Percentiles rank a stretch among this genome's conserved stretches.
Conservation (phyloP, 768 basidiomycete genomes). For the Russula dissimulans region DNA sequence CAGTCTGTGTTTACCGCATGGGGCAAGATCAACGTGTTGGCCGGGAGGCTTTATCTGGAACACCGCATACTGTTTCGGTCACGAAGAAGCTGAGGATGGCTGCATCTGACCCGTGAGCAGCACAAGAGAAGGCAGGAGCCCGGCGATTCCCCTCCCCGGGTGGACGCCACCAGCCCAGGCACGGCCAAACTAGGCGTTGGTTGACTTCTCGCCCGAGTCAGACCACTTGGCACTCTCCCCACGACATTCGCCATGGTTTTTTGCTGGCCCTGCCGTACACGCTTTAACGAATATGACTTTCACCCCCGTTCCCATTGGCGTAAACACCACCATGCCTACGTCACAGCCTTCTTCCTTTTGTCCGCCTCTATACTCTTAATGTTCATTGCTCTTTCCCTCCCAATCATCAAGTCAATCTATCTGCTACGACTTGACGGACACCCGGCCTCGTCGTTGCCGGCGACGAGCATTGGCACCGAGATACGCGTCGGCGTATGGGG, state of each 20-base stretch:
- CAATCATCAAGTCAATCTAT: constrained; percentile 65
- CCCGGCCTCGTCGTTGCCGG: constrained; percentile 24
- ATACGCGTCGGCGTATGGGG: constrained; percentile 81
- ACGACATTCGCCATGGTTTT: not conserved
- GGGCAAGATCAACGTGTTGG: too few species aligned
- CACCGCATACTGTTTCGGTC: too few species aligned
- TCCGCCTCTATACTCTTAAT: constrained; percentile 63
- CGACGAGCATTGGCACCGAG: constrained; percentile 46
- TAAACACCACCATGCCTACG: constrained; percentile 39
- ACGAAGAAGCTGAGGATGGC: too few species aligned
- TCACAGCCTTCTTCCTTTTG: constrained; percentile 44
- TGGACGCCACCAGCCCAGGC: not conserved
- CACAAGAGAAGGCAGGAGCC: too few species aligned
- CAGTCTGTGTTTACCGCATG: not conserved
- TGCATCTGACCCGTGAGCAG: too few species aligned
- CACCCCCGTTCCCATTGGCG: not conserved
- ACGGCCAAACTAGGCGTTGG: not conserved
- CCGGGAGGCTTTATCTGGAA: too few species aligned
- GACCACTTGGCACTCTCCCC: not conserved
- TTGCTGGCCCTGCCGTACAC: not conserved
- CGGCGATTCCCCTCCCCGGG: too few species aligned
- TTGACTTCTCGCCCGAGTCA: too few species aligned
- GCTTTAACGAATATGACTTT: not conserved
- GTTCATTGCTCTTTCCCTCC: constrained; percentile 63
- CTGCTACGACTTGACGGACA: constrained; percentile 40